Evolutionary conservation across 345 rosid genomes (phyloP).

Genomic region (Eucalyptus cloeziana): DNA sequence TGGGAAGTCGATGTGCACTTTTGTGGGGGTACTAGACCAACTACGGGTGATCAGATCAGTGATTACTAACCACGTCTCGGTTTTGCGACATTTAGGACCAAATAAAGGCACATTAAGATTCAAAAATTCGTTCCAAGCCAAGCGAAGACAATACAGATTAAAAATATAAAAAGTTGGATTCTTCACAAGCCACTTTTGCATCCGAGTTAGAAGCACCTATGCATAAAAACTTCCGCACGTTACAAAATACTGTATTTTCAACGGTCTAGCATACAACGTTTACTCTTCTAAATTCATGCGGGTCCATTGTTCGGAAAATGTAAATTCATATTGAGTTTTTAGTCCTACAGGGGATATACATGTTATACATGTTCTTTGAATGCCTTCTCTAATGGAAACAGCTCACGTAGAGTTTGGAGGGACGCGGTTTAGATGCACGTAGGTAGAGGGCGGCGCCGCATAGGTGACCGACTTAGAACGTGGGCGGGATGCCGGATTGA

Average conservation of each 20-base stretch:
- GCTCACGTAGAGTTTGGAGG: not conserved
- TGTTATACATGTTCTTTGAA: not conserved
- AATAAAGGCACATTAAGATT: not conserved
- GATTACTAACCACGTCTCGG: not conserved
- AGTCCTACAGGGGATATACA: accelerated
- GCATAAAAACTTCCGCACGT: not conserved
- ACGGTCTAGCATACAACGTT: not conserved
- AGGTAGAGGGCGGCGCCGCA: not conserved
- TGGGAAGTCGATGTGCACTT: not conserved
- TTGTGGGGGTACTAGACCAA: not conserved
- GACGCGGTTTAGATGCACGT: not conserved
- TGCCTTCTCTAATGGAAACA: not conserved
- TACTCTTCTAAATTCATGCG: not conserved
- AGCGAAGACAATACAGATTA: not conserved
- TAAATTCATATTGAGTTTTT: not conserved
- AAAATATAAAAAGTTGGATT: not conserved
- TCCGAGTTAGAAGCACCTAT: not conserved
- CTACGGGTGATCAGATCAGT: not conserved
- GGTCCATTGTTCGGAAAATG: not conserved
- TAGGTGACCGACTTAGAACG: not conserved
- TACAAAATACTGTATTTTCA: not conserved
- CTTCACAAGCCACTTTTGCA: not conserved
- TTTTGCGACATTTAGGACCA: not conserved
- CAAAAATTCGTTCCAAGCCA: not conserved
- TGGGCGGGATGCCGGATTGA: not conserved